Percentiles rank a stretch among this genome's conserved stretches.
Evolutionary conservation across 2,329 filamentous ascomycete species (phyloP).

Genomic region (Trichoderma simmonsii): DNA sequence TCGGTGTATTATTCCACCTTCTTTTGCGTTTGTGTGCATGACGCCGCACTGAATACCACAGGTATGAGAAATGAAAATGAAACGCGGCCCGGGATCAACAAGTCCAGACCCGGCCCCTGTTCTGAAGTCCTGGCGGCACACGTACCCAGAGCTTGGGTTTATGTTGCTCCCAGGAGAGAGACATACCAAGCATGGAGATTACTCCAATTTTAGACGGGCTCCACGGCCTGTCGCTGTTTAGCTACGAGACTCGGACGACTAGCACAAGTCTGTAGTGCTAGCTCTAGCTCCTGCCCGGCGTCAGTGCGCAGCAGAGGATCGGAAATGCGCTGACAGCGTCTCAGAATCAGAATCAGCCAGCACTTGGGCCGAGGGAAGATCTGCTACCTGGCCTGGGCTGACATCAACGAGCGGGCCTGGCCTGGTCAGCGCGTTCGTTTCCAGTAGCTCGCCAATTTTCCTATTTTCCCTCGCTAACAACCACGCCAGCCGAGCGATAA

Average conservation of each 20-base stretch:
- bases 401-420: not conserved
- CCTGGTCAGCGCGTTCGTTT: slow-evolving; percentile 7
- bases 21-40: not conserved
- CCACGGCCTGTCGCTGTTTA: slow-evolving; percentile 4
- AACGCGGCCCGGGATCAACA: not conserved
- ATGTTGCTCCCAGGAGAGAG: not conserved
- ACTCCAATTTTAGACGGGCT: slow-evolving; percentile 19
- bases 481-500: slow-evolving; percentile 11
- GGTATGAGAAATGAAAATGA: slow-evolving; percentile 8
- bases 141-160: not conserved
- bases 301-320: slow-evolving; percentile 8
- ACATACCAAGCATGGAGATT: slow-evolving; percentile 1
- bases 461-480: not conserved
- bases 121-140: not conserved
- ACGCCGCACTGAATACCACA: not conserved
- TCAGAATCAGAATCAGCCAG: slow-evolving; percentile 10
- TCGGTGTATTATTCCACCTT: not conserved
- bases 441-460: not conserved
- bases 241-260: not conserved
- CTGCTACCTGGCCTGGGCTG: slow-evolving; percentile 5
- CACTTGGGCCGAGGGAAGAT: slow-evolving; percentile 7
- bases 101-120: not conserved
- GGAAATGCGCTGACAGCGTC: slow-evolving; percentile 14
- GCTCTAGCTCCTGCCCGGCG: not conserved
- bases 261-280: not conserved